A percentile compares a stretch with the other conserved stretches of the same genome.
phyloP scores from a whole-genome alignment of 2,329 filamentous ascomycete species.

The Pseudopyricularia javanii region DNA sequence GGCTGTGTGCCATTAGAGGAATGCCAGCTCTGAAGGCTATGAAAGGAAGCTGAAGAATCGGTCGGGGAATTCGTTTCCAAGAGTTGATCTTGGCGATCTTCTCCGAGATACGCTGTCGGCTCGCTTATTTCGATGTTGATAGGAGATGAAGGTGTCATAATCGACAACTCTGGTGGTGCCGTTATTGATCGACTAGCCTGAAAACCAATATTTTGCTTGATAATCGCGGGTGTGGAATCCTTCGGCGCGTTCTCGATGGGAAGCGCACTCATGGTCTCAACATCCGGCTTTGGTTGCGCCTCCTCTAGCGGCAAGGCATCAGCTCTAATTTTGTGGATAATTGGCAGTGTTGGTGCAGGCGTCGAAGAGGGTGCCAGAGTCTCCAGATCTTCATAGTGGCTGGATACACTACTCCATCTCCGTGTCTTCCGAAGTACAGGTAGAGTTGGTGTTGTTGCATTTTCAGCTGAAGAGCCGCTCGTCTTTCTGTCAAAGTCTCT shows the following conservation, averaged over 20 bases:
- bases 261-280: background rate
- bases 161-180: constrained; percentile 20
- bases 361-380: background rate
- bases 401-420: background rate
- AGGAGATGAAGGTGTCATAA: constrained; percentile 28
- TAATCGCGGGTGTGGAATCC: background rate
- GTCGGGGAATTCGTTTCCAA: constrained; percentile 24
- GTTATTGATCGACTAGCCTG: constrained; percentile 9
- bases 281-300: background rate
- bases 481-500: background rate
- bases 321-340: background rate
- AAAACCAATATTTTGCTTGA: background rate
- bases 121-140: constrained; percentile 3
- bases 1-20: constrained; percentile 29
- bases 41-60: constrained; percentile 39
- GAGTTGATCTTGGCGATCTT: constrained; percentile 11
- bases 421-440: background rate
- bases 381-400: background rate
- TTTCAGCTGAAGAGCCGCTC: background rate
- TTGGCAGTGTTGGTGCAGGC: background rate
- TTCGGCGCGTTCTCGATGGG: background rate
- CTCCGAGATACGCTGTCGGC: constrained; percentile 9
- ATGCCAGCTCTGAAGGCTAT: constrained; percentile 39
- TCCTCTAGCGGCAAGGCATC: background rate
- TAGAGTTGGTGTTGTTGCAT: background rate